Percentiles rank a stretch among this genome's conserved stretches.
Evolutionary conservation across 2,329 filamentous ascomycete species (phyloP).

Genomic region (Scolecobasidium constrictum): DNA sequence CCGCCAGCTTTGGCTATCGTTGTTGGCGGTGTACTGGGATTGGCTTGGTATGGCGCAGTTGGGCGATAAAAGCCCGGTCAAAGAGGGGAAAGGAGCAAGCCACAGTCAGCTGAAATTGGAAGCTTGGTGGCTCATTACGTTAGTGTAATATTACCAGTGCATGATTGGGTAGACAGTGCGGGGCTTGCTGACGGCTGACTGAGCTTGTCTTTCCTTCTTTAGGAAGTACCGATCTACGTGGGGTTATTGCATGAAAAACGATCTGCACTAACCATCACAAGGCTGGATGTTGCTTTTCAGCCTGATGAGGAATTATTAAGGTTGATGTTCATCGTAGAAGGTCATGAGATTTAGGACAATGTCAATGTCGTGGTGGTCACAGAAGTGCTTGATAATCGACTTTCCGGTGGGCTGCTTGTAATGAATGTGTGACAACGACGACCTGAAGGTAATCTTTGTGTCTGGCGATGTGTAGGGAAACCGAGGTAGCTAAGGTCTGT

Average conservation of each 20-base stretch:
- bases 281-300: constrained; percentile 2
- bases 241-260: constrained; percentile 2
- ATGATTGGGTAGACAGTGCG: background rate
- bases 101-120: background rate
- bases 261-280: constrained; percentile 1
- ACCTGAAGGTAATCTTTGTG: background rate
- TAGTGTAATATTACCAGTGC: background rate
- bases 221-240: constrained; percentile 2
- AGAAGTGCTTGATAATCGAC: constrained; percentile 1
- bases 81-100: too few relatives aligned
- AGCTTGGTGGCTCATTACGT: background rate
- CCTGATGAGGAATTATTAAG: constrained; percentile 2
- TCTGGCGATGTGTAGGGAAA: background rate
- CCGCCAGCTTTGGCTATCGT: constrained; percentile 29
- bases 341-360: constrained; percentile 1
- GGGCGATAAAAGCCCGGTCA: too few relatives aligned
- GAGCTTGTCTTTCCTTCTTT: background rate
- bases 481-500: constrained; percentile 1
- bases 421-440: background rate
- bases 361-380: background rate
- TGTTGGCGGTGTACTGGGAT: constrained; percentile 26
- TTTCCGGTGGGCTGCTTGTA: background rate
- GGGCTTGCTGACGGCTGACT: background rate
- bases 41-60: constrained; percentile 30
- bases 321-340: constrained; percentile 1